A percentile compares a stretch with the other conserved stretches of the same genome.
Evolutionary conservation across 179 eudicot species (phyloP).

Genomic region (Beta corolliflora): DNA sequence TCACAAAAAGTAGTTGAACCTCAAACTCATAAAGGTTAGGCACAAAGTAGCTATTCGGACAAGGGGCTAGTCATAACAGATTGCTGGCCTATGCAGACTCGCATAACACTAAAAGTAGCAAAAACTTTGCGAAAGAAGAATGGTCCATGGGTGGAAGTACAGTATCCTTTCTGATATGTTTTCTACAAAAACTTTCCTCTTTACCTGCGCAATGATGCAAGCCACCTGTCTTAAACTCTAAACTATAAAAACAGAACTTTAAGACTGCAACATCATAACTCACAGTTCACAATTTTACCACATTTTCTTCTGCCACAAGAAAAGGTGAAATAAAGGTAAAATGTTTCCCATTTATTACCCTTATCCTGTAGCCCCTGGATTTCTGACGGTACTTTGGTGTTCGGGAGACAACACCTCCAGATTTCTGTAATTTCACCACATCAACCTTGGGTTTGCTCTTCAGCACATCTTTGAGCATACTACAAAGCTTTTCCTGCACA

Average conservation of each 20-base stretch:
- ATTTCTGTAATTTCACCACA: conserved; percentile 95
- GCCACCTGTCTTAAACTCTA: background rate
- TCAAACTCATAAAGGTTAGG: background rate
- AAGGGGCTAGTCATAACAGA: background rate
- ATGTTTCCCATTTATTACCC: conserved; percentile 44
- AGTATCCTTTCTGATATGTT: background rate
- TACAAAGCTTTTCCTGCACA: conserved; percentile 95
- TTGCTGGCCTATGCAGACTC: background rate
- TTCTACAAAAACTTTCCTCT: background rate
- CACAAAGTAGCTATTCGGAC: background rate
- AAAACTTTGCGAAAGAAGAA: background rate
- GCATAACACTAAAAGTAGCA: background rate
- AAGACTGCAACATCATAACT: background rate
- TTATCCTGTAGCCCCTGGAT: conserved; percentile 70
- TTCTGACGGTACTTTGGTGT: conserved; percentile 69
- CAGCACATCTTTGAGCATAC: conserved; percentile 84
- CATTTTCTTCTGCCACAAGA: background rate
- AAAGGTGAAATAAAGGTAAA: background rate
- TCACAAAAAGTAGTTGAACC: background rate
- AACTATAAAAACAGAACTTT: background rate
- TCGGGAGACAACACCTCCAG: conserved; percentile 94
- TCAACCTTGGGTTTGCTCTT: conserved; percentile 84
- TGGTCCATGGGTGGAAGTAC: background rate
- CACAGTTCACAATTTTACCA: background rate
- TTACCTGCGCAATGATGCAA: background rate